Evolutionary conservation across 495 filamentous ascomycete species (phyloP), one percentile per base, ranked within the genome.

Genomic region (Xylaria grammica): DNA sequence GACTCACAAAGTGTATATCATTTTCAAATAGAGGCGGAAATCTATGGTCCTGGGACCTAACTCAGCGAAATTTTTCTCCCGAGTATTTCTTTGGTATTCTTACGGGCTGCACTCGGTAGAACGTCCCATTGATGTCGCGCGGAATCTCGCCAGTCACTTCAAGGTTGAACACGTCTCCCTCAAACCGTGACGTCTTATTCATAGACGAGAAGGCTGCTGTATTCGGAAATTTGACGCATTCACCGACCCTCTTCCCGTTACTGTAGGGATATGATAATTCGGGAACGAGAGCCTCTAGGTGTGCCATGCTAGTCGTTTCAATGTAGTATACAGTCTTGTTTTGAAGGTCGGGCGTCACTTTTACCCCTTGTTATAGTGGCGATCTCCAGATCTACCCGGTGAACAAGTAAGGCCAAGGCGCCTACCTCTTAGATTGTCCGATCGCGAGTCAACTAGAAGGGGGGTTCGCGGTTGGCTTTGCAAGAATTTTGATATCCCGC

Each of bases 1-100:
- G 9, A 52, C 70, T 68, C 45, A 72, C 70, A 68, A 84, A 82
- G 56, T 82, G 79, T 63, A 81, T 80, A 61, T 84, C 84, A 66
- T 84, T 79, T 61, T 83, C 81, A 62, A 79, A 85, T 3, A 84
- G 66, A 1, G 84, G 84, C n/a, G 82, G 82, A 67, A 81, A 85
- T 11, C 78, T 76, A 60, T 79, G 71, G 64, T 81, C 79, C 54
- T 72, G 42, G 0, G 15, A 13, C 8, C 20, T 6, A 66, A 29
- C 62, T 61, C 45, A 65, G 40, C 7, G 19, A 4, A 15, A 24
- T 9, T 15, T 3, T 36, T 24, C 4, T 24, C 48, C 22, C 24
- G 66, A 13, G 71, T 66, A 3, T 26, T 1, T 49, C 27, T 51
- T 45, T 29, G 29, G 26, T 24, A 24, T 22, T n/a, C 67, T 60